These are phyloP conservation scores for Ilex paraguariensis DNA, from an alignment of 305 asterid genomes.

Conservation along the genomic window DNA sequence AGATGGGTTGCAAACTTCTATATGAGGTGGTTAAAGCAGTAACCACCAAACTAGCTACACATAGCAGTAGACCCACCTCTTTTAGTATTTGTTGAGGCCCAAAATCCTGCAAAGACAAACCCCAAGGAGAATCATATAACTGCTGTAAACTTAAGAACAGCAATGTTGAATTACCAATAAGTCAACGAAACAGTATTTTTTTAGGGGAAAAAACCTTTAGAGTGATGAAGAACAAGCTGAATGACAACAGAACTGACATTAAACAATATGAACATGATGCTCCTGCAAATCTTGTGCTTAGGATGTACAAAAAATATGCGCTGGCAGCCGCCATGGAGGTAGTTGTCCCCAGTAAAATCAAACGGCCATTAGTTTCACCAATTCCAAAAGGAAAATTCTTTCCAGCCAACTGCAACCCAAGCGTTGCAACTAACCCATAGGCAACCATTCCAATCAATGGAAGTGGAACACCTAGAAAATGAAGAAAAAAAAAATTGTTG, in stretches of 20 bases:
- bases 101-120: conserved; percentile 46
- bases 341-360: conserved; percentile 56
- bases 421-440: conserved; percentile 66
- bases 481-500: conserved; percentile 16
- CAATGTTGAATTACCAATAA: conserved; percentile 11
- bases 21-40: conserved; percentile 46
- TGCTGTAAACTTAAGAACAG: conserved; percentile 5
- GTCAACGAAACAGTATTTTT: conserved; percentile 14
- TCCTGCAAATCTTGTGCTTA: conserved; percentile 66
- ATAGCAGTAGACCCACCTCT: conserved; percentile 50
- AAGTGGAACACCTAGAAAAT: conserved; percentile 75
- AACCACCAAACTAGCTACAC: conserved; percentile 49
- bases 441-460: conserved; percentile 85
- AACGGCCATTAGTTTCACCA: conserved; percentile 44
- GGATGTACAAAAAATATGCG: conserved; percentile 83
- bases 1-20: conserved; percentile 37
- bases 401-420: conserved; percentile 56
- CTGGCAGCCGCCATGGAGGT: conserved; percentile 94
- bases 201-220: conserved; percentile 51
- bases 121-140: conserved; percentile 7
- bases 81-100: conserved; percentile 44
- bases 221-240: conserved; percentile 66
- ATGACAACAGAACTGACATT: conserved; percentile 66
- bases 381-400: conserved; percentile 35
- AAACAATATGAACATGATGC: conserved; percentile 79